Evolutionary conservation across 768 basidiomycete species (phyloP), one percentile per base, ranked within the genome.

Genomic region (Amanita fuliginea): DNA sequence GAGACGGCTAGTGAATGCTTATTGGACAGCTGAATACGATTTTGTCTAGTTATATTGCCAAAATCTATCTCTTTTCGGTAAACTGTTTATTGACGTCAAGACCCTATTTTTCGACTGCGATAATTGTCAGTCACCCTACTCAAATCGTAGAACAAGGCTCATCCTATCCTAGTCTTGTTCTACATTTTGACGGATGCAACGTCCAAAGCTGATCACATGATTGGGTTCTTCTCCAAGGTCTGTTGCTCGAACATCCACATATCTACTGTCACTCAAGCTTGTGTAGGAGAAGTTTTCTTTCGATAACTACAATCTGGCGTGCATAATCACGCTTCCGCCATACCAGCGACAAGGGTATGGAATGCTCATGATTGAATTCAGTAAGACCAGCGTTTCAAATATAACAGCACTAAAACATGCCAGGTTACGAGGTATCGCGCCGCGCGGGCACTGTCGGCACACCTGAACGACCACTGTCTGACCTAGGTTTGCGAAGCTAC

Each of bases 21-120:
- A 34, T 52, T 32, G 24, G 34, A 36, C 49, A 26, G 21, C 30
- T 54, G 21, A 52, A 32, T 49, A 30, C 45, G 26, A 46, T 19
- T 24, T 24, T 40, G 43, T 46, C 3, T 60, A 97, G 95, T 74
- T 97, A 4, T 98, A 94, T 60, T 98, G 94, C 63, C 95, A 98
- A 64, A 95, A 95, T 59, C 69, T 99, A 26, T 86, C 92, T 14
- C 73, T 98, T 6, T 98, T 97, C 59, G 95, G 94, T 26, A 98
- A 98, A 65, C 72, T 98, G n/a, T 98, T 99, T 64, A 97, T 98
- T 59, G 96, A 98, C 59, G 86, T 94, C 54, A 99, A 99, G 67
- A 95, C 94, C 9, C 67, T 94, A 13, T 94, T 89, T 65, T 95
- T 91, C 59, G 90, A 94, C 58, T 81, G 80, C 52, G 86, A 90